Evolutionary conservation across 176 grass and related monocot species (phyloP).

Genomic region (Carex cristatella): DNA sequence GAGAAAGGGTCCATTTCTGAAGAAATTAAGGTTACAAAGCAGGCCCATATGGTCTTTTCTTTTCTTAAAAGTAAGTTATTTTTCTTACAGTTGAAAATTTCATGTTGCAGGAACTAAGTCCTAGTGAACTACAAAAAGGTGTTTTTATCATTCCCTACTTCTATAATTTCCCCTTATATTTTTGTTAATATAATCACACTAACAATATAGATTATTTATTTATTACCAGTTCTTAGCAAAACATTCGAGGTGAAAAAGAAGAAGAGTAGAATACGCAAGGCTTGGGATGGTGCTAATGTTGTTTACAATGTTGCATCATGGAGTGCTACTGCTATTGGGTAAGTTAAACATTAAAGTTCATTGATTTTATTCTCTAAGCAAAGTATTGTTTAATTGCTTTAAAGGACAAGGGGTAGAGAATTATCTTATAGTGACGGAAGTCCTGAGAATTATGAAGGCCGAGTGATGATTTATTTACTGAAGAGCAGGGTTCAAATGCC

Average conservation of each 20-base stretch:
- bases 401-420: no score
- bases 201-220: not conserved
- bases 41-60: not conserved
- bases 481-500: no score
- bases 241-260: constrained; percentile 70
- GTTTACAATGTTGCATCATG: constrained; percentile 86
- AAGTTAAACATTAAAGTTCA: constrained; percentile 14
- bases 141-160: not conserved
- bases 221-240: constrained; percentile 52
- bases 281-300: constrained; percentile 82
- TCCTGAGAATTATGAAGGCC: not conserved
- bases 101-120: constrained; percentile 71
- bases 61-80: not conserved
- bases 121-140: constrained; percentile 71
- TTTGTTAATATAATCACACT: not conserved
- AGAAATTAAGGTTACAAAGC: not conserved
- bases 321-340: constrained; percentile 87
- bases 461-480: not conserved
- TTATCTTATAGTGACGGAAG: not conserved
- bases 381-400: not conserved
- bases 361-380: not conserved
- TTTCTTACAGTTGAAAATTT: constrained; percentile 24
- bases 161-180: not conserved
- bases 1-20: not conserved
- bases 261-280: constrained; percentile 63